phyloP scores from a whole-genome alignment of 2,329 filamentous ascomycete species.

The Aspergillus persii region DNA sequence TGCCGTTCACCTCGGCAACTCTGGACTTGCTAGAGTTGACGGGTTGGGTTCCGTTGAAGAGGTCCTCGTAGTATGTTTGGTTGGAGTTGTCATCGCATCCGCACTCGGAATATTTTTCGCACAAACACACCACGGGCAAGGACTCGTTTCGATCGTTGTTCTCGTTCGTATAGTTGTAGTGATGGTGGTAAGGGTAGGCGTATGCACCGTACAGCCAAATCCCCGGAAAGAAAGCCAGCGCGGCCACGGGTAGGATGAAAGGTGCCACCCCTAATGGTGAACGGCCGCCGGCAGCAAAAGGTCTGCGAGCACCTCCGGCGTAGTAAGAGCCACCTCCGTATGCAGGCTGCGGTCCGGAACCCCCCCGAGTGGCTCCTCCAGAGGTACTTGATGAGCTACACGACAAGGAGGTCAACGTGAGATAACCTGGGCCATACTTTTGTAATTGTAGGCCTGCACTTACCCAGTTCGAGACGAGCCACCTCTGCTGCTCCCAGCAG shows the following conservation, averaged over 20 bases:
- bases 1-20: constrained; percentile 43
- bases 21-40: constrained; percentile 39
- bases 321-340: constrained; percentile 56
- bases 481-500: constrained; percentile 17
- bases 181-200: constrained; percentile 52
- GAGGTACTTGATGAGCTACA: constrained; percentile 24
- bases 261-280: constrained; percentile 52
- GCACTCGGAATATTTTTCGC: constrained; percentile 53
- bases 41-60: constrained; percentile 42
- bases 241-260: constrained; percentile 48
- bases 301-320: constrained; percentile 51
- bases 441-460: constrained; percentile 1
- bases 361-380: constrained; percentile 30
- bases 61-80: constrained; percentile 40
- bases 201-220: constrained; percentile 57
- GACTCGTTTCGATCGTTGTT: constrained; percentile 48
- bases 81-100: constrained; percentile 56
- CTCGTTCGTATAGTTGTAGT: constrained; percentile 48
- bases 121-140: constrained; percentile 56
- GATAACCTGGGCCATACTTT: background rate
- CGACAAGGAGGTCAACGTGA: background rate
- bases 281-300: constrained; percentile 48
- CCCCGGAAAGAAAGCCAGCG: constrained; percentile 50
- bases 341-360: constrained; percentile 44
- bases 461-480: constrained; percentile 20